Base-by-base conservation (phyloP, 1,284 basidiomycete genomes). In the Volvariella surrecta region DNA sequence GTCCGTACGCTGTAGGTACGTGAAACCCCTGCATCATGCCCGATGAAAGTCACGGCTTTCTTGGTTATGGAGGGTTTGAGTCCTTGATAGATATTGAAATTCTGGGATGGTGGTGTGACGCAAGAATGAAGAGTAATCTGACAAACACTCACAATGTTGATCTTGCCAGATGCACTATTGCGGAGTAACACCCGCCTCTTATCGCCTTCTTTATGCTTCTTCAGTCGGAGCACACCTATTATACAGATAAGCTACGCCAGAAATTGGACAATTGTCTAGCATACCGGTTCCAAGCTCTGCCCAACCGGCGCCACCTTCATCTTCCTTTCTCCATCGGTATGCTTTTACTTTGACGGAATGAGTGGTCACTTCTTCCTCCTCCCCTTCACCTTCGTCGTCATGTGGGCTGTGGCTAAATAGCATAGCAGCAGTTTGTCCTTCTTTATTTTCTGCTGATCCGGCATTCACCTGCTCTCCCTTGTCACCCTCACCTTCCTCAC, bases 351-450 rank as follows among this genome's bases (percentile, higher is more conserved):
- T 76, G 42, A 75, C 65, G 41, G 73, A 68, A 57, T 81, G 67
- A 15, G 70, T 63, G 2, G 85, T 89, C 45, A 81, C 79, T 58
- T 93, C 89, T 35, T 82, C 71, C 58, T 93, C 85, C 62, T 92
- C 89, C 13, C 85, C 85, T 53, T 78, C 77, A n/a, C 84, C 84
- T 51, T 84, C 83, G 39, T 66, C 66, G 50, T 85, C 83, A 50
- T 45, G 44, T 30, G 32, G n/a, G 11, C 37, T 30, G 13, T 31
- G 21, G 20, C 39, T 18, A 40, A 45, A 48, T 32, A 47, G 34
- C 38, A 38, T 39, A 16, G 56, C 55, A 10, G 49, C 55, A 21
- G 44, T 48, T n/a, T 47, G 30, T n/a, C 40, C 45, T 24, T 38
- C 44, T 32, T 43, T 45, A 39, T 32, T 39, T 16, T 46, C 45